Evolutionary conservation across 495 filamentous ascomycete genomes (phyloP).

Genomic region (Neurospora sp.): DNA sequence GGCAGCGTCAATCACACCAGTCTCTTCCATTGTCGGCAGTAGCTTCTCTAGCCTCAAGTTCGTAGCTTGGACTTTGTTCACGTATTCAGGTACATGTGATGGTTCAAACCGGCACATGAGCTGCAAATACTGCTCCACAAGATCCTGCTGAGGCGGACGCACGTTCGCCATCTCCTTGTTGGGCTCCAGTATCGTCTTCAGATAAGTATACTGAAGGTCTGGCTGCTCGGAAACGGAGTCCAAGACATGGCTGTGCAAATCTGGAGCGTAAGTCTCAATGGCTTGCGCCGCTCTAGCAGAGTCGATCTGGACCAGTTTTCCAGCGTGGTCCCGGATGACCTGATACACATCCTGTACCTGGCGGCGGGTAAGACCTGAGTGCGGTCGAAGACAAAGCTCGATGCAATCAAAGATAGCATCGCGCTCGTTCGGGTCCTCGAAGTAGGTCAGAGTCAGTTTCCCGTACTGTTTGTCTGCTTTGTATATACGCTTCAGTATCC

Average conservation of each 20-base stretch:
- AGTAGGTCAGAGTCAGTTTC: constrained; percentile 67
- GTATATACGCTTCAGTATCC: constrained; percentile 88
- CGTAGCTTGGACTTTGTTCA: constrained; percentile 65
- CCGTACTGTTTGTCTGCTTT: constrained; percentile 70
- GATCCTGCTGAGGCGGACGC: constrained; percentile 30
- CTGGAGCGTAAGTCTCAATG: constrained; percentile 54
- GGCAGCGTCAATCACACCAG: constrained; percentile 84
- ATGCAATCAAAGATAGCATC: constrained; percentile 69
- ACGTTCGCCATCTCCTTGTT: constrained; percentile 33
- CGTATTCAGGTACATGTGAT: constrained; percentile 73
- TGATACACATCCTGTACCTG: constrained; percentile 66
- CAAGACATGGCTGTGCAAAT: constrained; percentile 63
- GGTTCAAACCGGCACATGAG: constrained; percentile 81
- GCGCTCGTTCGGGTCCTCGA: constrained; percentile 72
- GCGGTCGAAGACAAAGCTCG: constrained; percentile 66
- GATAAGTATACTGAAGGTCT: constrained; percentile 63
- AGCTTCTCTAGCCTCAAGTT: constrained; percentile 75
- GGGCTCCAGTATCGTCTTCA: constrained; percentile 70
- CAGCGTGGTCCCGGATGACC: constrained; percentile 59
- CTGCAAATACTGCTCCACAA: constrained; percentile 79
- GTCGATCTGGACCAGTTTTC: constrained; percentile 59
- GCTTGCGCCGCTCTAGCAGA: constrained; percentile 56
- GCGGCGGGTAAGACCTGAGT: constrained; percentile 57
- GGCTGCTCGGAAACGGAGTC: constrained; percentile 52
- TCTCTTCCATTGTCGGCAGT: constrained; percentile 77